Conservation (phyloP, 1,139 yeast genomes). For the Sugiyamaella sp. region DNA sequence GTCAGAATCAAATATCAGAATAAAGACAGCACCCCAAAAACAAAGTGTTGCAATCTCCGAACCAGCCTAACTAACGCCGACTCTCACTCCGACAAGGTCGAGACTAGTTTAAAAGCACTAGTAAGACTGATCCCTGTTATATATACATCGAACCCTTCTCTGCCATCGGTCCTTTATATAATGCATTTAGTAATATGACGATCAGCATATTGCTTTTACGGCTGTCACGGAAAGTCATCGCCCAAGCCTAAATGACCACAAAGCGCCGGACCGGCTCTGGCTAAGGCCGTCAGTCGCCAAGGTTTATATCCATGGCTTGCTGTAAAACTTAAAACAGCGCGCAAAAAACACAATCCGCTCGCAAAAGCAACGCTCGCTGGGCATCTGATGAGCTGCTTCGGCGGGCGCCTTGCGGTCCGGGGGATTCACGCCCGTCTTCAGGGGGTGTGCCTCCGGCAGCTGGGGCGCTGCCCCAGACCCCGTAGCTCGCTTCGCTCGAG, state of each 20-base stretch:
- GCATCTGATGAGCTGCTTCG: too few species aligned
- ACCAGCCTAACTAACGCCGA: neutral
- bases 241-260: too few species aligned
- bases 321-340: too few species aligned
- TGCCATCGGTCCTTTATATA: neutral
- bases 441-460: too few species aligned
- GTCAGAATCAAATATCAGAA: neutral
- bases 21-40: neutral
- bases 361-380: too few species aligned
- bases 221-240: neutral
- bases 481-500: too few species aligned
- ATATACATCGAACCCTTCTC: neutral
- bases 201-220: constrained; percentile 1
- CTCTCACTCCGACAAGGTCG: neutral
- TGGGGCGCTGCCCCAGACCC: too few species aligned
- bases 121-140: neutral
- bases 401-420: too few species aligned
- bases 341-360: too few species aligned
- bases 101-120: neutral
- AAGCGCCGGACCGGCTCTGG: neutral
- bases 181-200: neutral
- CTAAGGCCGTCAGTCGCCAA: too few species aligned
- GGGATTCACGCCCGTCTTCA: too few species aligned
- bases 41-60: neutral
- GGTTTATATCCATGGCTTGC: neutral